Percentiles rank a stretch among this genome's conserved stretches.
Conservation (phyloP, 1,284 basidiomycete species). For the Microstroma glucosiphilum region DNA sequence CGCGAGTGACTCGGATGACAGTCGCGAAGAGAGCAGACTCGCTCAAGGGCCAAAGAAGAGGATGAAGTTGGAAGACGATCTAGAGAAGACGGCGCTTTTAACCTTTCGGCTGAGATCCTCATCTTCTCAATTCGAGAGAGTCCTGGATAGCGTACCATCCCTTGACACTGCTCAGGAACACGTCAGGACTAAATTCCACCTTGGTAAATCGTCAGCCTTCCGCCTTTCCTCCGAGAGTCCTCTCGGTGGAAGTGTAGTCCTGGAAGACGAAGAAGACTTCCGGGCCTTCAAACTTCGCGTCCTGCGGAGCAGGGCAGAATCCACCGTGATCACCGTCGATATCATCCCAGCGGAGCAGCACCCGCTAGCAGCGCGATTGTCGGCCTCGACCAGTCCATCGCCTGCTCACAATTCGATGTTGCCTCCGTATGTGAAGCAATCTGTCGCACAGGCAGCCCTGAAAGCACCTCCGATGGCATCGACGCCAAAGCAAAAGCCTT, state of each 20-base stretch:
- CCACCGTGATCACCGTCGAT: slow-evolving; percentile 5
- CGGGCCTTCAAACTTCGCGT: background rate
- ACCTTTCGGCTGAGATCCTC: background rate
- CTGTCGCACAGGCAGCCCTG: background rate
- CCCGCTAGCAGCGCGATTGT: background rate
- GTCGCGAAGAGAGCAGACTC: slow-evolving; percentile 2
- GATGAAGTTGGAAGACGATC: background rate
- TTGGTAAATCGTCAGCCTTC: background rate
- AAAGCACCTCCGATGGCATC: background rate
- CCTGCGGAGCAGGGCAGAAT: background rate
- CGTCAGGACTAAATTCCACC: background rate
- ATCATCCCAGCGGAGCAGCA: background rate
- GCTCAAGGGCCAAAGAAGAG: background rate
- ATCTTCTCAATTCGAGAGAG: background rate
- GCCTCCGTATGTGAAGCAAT: background rate
- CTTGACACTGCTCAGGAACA: background rate
- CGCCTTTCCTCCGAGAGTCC: background rate
- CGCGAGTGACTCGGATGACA: background rate
- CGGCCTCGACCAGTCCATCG: background rate
- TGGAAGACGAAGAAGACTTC: slow-evolving; percentile 8
- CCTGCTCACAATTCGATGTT: background rate
- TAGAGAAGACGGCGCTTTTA: background rate
- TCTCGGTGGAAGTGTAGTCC: background rate
- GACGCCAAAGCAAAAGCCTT: background rate
- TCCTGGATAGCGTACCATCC: background rate